phyloP scores from a whole-genome alignment of 352 stramenopile species.

The Phytophthora sp. region DNA sequence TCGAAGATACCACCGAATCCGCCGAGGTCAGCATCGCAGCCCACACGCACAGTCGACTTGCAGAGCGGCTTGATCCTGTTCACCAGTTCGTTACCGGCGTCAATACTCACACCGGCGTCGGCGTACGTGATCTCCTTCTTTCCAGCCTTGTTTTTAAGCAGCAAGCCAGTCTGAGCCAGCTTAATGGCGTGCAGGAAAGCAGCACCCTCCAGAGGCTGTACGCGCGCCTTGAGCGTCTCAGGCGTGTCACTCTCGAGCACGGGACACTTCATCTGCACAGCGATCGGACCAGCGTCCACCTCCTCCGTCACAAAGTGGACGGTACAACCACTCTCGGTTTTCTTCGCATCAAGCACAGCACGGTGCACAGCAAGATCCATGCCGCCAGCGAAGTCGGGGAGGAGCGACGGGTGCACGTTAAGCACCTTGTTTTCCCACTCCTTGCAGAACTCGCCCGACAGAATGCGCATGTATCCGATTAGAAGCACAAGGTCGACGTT shows the following conservation, averaged over 20 bases:
- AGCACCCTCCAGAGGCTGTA: conserved; percentile 96
- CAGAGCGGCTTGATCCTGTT: conserved; percentile 98
- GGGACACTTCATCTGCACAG: conserved; percentile 95
- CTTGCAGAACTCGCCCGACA: conserved; percentile 95
- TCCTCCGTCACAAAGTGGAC: conserved; percentile 98
- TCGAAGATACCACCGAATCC: conserved; percentile 99
- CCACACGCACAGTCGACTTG: conserved; percentile 95
- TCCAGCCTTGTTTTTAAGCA: conserved; percentile 56
- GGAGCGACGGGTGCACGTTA: conserved; percentile 99
- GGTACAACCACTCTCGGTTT: conserved; percentile 97
- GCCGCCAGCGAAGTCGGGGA: conserved; percentile 98
- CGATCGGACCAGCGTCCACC: conserved; percentile 98
- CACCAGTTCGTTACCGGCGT: conserved; percentile 96
- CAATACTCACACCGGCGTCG: conserved; percentile 98
- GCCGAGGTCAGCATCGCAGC: conserved; percentile 96
- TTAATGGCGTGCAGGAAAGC: conserved; percentile 91
- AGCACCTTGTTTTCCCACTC: conserved; percentile 96
- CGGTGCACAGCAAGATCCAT: conserved; percentile 99
- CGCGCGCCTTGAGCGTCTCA: conserved; percentile 96
- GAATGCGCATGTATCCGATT: conserved; percentile 99
- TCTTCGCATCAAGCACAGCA: conserved; percentile 96
- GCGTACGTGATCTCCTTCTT: conserved; percentile 97
- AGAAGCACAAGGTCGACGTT: conserved; percentile 97
- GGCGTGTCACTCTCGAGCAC: conserved; percentile 93
- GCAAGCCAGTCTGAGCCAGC: conserved; percentile 72